These are phyloP conservation scores for Lathyrus sativus DNA, from an alignment of 306 rosid genomes.

Conservation along the genomic window DNA sequence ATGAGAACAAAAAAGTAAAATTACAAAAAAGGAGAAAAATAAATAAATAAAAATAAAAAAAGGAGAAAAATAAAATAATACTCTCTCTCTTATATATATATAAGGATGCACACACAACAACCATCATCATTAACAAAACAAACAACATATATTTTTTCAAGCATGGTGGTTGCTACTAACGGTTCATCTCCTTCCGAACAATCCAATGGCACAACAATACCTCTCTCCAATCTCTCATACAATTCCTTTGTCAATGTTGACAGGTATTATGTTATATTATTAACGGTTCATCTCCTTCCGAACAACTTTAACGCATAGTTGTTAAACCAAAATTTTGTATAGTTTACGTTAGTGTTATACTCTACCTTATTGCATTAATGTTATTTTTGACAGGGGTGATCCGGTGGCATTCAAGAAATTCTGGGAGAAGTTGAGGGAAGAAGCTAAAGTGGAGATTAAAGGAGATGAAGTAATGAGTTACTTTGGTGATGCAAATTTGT, in stretches of 20 bases:
- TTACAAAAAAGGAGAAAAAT: neutral
- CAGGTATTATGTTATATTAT: constrained; percentile 30
- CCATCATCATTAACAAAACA: neutral
- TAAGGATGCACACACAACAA: neutral
- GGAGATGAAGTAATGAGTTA: constrained; percentile 67
- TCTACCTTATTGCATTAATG: neutral
- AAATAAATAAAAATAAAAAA: neutral
- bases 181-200: constrained; percentile 7
- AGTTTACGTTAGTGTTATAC: no score
- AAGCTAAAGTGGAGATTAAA: constrained; percentile 58
- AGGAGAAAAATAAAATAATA: neutral
- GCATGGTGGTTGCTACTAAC: constrained; percentile 29
- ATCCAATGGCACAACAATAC: constrained; percentile 29
- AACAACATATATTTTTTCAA: constrained; percentile 11
- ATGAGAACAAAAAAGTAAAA: neutral
- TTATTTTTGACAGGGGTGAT: constrained; percentile 58
- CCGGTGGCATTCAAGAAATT: constrained; percentile 48
- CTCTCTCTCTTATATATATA: neutral
- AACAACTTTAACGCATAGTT: no score
- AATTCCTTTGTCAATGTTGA: constrained; percentile 52
- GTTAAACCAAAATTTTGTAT: no score
- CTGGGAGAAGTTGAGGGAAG: constrained; percentile 62
- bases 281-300: no score
- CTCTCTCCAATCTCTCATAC: neutral
- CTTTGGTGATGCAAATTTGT: constrained; percentile 41